Conservation (phyloP, 2,329 filamentous ascomycete species). For the Scleromitrula shiraiana region DNA sequence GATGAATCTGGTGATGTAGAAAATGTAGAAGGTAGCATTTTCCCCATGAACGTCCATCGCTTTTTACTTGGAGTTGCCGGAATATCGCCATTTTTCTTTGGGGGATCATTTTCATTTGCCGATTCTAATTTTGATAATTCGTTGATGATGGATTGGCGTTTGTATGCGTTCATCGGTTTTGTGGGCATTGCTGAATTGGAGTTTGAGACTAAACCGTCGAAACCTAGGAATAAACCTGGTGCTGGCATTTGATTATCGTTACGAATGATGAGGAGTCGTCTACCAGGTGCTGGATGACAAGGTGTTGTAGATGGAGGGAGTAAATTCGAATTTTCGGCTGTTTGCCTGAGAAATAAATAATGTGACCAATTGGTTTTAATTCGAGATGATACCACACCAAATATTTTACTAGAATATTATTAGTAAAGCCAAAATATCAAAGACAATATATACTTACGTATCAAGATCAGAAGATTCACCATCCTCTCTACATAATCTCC, state of each 20-base stretch:
- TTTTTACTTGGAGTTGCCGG: constrained; percentile 38
- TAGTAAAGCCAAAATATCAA: constrained; percentile 17
- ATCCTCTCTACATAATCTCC: constrained; percentile 59
- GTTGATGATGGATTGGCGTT: constrained; percentile 23
- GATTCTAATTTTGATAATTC: constrained; percentile 14
- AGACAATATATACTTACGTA: constrained; percentile 37
- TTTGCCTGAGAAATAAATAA: constrained; percentile 51
- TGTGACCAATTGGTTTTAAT: constrained; percentile 55
- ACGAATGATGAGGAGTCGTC: constrained; percentile 61
- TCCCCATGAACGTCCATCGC: constrained; percentile 56
- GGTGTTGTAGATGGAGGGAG: constrained; percentile 53
- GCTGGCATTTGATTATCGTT: constrained; percentile 44
- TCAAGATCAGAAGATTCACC: constrained; percentile 44
- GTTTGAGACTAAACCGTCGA: constrained; percentile 45
- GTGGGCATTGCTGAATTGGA: constrained; percentile 5
- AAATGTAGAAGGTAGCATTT: constrained; percentile 48
- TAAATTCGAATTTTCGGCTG: constrained; percentile 41
- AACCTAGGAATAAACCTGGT: constrained; percentile 46
- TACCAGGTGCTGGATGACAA: constrained; percentile 60
- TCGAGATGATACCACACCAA: constrained; percentile 47
- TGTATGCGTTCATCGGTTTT: constrained; percentile 17
- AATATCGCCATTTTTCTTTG: constrained; percentile 16
- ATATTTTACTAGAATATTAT: constrained; percentile 43
- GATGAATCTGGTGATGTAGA: constrained; percentile 7
- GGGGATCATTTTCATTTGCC: constrained; percentile 10